These are phyloP conservation scores for Hsuehochloa calcarea DNA, from an alignment of 176 grass and related monocot genomes.

Conservation along the genomic window DNA sequence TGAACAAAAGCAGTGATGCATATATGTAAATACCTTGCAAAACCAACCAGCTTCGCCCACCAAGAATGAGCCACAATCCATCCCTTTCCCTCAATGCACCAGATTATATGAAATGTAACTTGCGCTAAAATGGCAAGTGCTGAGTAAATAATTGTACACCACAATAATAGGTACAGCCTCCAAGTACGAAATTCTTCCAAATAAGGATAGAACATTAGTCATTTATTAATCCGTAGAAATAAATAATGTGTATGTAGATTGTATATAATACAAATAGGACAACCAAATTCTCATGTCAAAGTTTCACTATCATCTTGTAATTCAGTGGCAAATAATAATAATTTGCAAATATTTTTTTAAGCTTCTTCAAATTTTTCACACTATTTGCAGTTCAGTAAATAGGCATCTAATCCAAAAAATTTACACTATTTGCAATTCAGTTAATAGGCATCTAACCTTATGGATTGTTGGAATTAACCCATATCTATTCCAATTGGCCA, in stretches of 20 bases:
- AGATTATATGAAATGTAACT: constrained; percentile 77
- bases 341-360: neutral
- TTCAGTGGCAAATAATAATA: neutral
- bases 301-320: neutral
- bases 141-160: constrained; percentile 81
- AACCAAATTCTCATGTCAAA: constrained; percentile 1
- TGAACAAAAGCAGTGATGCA: constrained; percentile 1
- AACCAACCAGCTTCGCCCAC: constrained; percentile 78
- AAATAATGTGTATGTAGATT: constrained; percentile 13
- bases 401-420: neutral
- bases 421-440: too few species aligned
- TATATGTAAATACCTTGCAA: constrained; percentile 62
- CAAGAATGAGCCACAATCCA: constrained; percentile 66
- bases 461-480: too few species aligned
- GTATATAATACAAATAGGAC: neutral
- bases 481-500: too few species aligned
- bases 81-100: constrained; percentile 68
- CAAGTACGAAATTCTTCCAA: constrained; percentile 66
- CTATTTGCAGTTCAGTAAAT: neutral
- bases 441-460: too few species aligned
- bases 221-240: neutral
- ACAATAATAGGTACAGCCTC: constrained; percentile 63
- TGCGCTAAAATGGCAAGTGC: constrained; percentile 68
- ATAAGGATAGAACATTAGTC: constrained; percentile 26
- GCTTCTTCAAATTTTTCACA: neutral